Conservation (phyloP, 2,329 filamentous ascomycete species). For the Capronia epimyces region DNA sequence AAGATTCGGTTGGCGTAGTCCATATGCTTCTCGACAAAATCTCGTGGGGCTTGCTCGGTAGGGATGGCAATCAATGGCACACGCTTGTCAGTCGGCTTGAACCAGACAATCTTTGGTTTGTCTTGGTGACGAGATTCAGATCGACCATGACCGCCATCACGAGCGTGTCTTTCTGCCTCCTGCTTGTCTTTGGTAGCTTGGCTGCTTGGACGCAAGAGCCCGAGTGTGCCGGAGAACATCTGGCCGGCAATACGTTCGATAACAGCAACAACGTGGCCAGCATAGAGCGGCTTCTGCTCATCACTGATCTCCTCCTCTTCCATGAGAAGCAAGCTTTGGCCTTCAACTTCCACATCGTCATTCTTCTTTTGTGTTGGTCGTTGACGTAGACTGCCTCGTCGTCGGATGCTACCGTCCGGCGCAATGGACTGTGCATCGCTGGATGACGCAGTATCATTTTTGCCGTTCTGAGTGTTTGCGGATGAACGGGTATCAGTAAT, state of each 20-base stretch:
- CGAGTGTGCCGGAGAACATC: conserved; percentile 97
- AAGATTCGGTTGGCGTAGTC: conserved; percentile 98
- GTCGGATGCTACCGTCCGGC: conserved; percentile 77
- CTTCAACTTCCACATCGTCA: conserved; percentile 97
- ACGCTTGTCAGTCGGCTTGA: conserved; percentile 98
- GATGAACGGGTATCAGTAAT: conserved; percentile 86
- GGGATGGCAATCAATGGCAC: conserved; percentile 97
- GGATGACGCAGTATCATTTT: conserved; percentile 54
- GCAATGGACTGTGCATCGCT: conserved; percentile 58
- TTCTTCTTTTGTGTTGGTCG: conserved; percentile 99
- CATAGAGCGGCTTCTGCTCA: conserved; percentile 94
- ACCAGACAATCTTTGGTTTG: conserved; percentile 99
- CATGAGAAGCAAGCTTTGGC: conserved; percentile 90
- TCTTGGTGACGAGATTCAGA: conserved; percentile 82
- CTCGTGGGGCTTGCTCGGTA: conserved; percentile 91
- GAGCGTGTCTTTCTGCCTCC: conserved; percentile 87
- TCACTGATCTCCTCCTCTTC: conserved; percentile 99
- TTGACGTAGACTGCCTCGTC: conserved; percentile 91
- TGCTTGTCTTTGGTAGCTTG: conserved; percentile 99
- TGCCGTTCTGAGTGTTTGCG: conserved; percentile 49
- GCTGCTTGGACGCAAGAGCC: conserved; percentile 88
- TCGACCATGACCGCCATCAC: conserved; percentile 68
- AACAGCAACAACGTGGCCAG: conserved; percentile 93
- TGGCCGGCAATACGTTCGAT: conserved; percentile 95
- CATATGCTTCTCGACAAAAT: conserved; percentile 98